Percentiles rank a stretch among this genome's conserved stretches.
Evolutionary conservation across 208 protist genomes (phyloP).

Genomic region (Trypanosoma avium): DNA sequence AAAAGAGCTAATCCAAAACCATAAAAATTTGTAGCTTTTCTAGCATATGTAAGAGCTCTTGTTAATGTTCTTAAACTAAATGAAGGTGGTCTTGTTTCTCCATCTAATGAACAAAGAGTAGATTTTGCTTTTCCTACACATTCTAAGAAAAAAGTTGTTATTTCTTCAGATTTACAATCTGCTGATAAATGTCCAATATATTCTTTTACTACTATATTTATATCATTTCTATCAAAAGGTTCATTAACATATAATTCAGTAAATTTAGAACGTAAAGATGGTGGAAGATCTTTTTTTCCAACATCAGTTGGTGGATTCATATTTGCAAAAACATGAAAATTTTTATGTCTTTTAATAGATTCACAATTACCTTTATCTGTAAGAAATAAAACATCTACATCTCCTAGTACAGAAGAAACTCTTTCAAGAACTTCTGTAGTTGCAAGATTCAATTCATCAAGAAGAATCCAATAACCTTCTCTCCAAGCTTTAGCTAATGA

Average conservation of each 20-base stretch:
- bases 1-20: slow-evolving; percentile 95
- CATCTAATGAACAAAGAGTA: slow-evolving; percentile 91
- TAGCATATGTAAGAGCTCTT: slow-evolving; percentile 94
- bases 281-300: slow-evolving; percentile 99
- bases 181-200: slow-evolving; percentile 85
- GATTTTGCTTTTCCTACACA: slow-evolving; percentile 82
- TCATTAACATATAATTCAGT: slow-evolving; percentile 99
- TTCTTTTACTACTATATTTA: slow-evolving; percentile 91
- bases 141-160: slow-evolving; percentile 96
- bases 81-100: slow-evolving; percentile 92
- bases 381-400: slow-evolving; percentile 82
- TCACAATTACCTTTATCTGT: slow-evolving; percentile 68
- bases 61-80: slow-evolving; percentile 98
- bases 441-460: slow-evolving; percentile 99
- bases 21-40: slow-evolving; percentile 88
- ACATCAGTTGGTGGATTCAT: slow-evolving; percentile 99
- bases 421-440: slow-evolving; percentile 97
- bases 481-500: slow-evolving; percentile 95
- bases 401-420: slow-evolving; percentile 94
- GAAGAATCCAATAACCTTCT: slow-evolving; percentile 98
- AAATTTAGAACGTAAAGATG: slow-evolving; percentile 95
- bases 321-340: slow-evolving; percentile 99
- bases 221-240: slow-evolving; percentile 92
- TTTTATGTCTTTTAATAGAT: slow-evolving; percentile 89
- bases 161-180: slow-evolving; percentile 84